Evolutionary conservation across 306 rosid genomes (phyloP), one percentile per base, ranked within the genome.

Genomic region (Vicia villosa): DNA sequence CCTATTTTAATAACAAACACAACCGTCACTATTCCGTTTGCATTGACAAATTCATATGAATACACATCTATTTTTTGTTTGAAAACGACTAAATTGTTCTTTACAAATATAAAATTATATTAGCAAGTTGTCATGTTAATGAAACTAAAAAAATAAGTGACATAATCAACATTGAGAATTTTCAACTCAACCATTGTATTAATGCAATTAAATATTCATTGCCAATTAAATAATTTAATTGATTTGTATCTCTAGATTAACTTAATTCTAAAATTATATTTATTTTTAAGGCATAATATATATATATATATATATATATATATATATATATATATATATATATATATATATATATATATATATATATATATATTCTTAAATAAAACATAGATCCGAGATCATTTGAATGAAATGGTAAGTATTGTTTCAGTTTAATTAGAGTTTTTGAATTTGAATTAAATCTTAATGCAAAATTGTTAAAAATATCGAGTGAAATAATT

Each of bases 21-120:
- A 40, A 52, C 17, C 28, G 45, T 40, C 17, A 38, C 28, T 15
- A 15, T 11, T 24, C 21, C 22, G 14, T 52, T 15, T 52, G 37
- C 38, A 13, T 74, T 74, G 57, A 52, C 63, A 51, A 51, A 16
- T 38, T 63, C 12, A 74, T 14, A 14, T 1, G 32, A n/a, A 7
- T 15, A 19, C n/a, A 37, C 11, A 17, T 10, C 30, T 42, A 19
- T 15, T 74, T 75, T 74, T 36, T 34, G 52, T 41, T n/a, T 22
- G 68, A 75, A 40, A 66, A 58, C 13, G 45, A 58, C 73, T 22
- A 32, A 45, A 45, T 66, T 40, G 15, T 41, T 41, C 20, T 73
- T 1, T 20, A 62, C 15, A 20, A 41, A 46, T 28, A 30, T 15
- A 46, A 11, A 11, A 67, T 21, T 63, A 38, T 40, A 7, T 12